Percentiles rank a stretch among this genome's conserved stretches.
Evolutionary conservation across 1,284 basidiomycete genomes (phyloP).

Genomic region (Schizopora paradoxa): DNA sequence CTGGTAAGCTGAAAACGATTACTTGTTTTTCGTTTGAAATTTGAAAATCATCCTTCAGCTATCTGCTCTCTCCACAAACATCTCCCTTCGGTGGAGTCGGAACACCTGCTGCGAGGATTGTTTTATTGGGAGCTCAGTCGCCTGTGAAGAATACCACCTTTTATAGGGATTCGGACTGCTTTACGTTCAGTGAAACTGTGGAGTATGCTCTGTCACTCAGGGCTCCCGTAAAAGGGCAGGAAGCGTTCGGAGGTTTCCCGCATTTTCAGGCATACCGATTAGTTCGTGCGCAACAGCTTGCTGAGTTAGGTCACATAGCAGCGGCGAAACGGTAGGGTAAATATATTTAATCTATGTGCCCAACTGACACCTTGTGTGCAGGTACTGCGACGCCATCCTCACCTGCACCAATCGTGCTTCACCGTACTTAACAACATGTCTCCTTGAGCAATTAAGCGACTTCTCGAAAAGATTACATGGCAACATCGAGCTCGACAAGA

Average conservation of each 20-base stretch:
- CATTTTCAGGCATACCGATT: conserved; percentile 90
- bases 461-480: conserved; percentile 81
- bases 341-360: conserved; percentile 4
- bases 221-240: conserved; percentile 76
- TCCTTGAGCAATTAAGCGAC: conserved; percentile 76
- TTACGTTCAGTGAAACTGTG: conserved; percentile 87
- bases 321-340: conserved; percentile 58
- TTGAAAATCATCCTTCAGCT: conserved; percentile 48
- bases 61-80: conserved; percentile 82
- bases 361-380: conserved; percentile 27
- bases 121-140: conserved; percentile 61
- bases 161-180: conserved; percentile 68
- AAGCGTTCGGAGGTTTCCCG: conserved; percentile 76
- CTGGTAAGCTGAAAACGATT: conserved; percentile 52
- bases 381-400: conserved; percentile 92
- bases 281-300: conserved; percentile 70
- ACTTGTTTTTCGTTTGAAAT: conserved; percentile 13
- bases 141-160: conserved; percentile 50
- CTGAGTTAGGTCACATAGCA: conserved; percentile 75
- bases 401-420: conserved; percentile 61
- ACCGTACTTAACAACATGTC: conserved; percentile 59
- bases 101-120: conserved; percentile 54
- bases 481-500: conserved; percentile 66
- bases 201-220: conserved; percentile 88
- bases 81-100: conserved; percentile 70